These are phyloP conservation scores for Xylaria scruposa DNA, from an alignment of 495 filamentous ascomycete genomes.

Conservation along the genomic window DNA sequence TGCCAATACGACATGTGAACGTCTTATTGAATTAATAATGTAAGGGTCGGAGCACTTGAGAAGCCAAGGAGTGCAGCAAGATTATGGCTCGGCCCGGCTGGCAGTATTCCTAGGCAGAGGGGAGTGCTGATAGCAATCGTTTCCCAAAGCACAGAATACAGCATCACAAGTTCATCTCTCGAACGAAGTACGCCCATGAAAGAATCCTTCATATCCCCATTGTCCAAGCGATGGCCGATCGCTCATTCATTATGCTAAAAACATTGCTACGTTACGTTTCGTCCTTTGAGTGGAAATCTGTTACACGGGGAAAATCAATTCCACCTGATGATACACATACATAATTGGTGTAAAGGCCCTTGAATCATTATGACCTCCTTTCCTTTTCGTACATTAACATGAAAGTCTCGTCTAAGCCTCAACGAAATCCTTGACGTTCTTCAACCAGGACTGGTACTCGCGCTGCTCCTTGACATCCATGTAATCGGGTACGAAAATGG, in stretches of 20 bases:
- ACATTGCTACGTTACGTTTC: conserved; percentile 1
- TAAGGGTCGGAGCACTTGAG: neutral
- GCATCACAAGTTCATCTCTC: conserved; percentile 28
- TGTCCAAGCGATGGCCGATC: neutral
- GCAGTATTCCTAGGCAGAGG: no score
- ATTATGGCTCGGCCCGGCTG: neutral
- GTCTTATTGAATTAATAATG: neutral
- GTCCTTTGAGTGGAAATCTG: conserved; percentile 15
- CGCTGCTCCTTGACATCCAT: conserved; percentile 99
- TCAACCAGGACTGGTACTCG: conserved; percentile 93
- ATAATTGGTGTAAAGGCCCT: neutral
- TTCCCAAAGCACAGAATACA: neutral
- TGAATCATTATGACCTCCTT: neutral
- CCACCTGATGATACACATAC: conserved; percentile 10
- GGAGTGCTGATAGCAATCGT: no score
- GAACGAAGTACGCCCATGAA: conserved; percentile 18
- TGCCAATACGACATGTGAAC: neutral
- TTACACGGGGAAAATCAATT: neutral
- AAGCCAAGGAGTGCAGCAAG: neutral
- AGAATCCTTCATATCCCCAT: conserved; percentile 4
- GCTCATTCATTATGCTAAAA: conserved; percentile 15
- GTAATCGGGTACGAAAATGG: conserved; percentile 92
- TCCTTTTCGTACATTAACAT: neutral
- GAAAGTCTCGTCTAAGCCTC: conserved; percentile 59
- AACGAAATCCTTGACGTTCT: conserved; percentile 80